Base-by-base conservation (phyloP, 2,329 filamentous ascomycete species). In the Penicillium paneum region DNA sequence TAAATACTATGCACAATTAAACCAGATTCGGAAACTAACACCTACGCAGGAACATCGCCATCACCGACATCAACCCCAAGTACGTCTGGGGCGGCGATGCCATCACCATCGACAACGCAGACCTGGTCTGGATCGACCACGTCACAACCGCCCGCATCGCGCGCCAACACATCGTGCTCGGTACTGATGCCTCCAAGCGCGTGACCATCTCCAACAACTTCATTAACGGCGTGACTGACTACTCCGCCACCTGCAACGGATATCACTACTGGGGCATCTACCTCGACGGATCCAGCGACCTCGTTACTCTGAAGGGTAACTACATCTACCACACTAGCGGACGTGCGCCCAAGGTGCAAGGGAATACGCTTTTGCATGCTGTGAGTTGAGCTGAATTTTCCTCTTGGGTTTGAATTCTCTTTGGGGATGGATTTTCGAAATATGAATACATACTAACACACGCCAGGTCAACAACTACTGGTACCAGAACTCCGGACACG, bases 261-360 rank as follows among this genome's bases (percentile, higher is more conserved):
- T 77, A 82, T 69, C 81, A 84, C 71, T 85, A 85, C 78, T 85
- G 83, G 81, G 77, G 71, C 29, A 69, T 84, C 59, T 83, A 82
- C 73, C 76, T 85, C 45, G 78, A 76, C 38, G 83, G 83, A n/a
- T 74, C 76, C 53, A 76, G 71, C 66, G 83, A 86, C 65, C 64
- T 79, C 56, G 74, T 85, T 64, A 85, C 83, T 58, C 64, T 85
- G 66, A 81, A 83, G 74, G 76, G 76, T 60, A 85, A 85, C 77
- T 84, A 84, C 73, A 74, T 85, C 65, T 80, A 84, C 76, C 76
- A 83, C 69, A 79, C 79, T 45, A 79, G 76, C 12, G 83, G 83
- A 53, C 81, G 83, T 49, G 73, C 74, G 12, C 83, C 82, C 61
- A 84, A 85, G 74, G 74, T 85, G 21, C 74, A 70, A 52, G 76